phyloP scores from a whole-genome alignment of 2,329 filamentous ascomycete species.

The Chrysosporium queenslandicum region DNA sequence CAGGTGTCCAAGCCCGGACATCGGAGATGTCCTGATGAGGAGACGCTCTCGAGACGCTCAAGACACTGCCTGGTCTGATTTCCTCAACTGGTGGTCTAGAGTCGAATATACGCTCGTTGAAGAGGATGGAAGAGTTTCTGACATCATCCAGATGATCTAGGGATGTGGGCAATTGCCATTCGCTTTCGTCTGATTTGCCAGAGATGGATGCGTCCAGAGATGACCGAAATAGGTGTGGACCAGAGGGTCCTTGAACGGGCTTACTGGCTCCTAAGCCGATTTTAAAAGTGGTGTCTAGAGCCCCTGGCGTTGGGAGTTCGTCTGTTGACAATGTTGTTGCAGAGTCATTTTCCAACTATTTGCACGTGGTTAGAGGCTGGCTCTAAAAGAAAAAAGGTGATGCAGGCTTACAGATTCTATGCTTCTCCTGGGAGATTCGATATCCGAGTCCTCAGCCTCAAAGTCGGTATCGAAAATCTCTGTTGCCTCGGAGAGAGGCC shows the following conservation, averaged over 20 bases:
- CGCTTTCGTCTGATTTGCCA: slow-evolving; percentile 14
- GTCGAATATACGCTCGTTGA: slow-evolving; percentile 44
- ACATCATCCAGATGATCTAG: slow-evolving; percentile 16
- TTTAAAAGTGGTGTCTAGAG: slow-evolving; percentile 52
- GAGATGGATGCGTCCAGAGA: slow-evolving; percentile 25
- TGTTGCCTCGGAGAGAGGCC: slow-evolving; percentile 29
- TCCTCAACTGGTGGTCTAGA: slow-evolving; percentile 23
- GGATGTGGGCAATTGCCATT: slow-evolving; percentile 15
- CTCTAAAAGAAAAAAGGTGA: not conserved
- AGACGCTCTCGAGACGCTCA: slow-evolving; percentile 21
- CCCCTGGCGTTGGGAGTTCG: slow-evolving; percentile 67
- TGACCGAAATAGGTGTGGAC: slow-evolving; percentile 81
- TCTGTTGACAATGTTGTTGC: slow-evolving; percentile 82
- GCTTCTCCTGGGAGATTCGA: slow-evolving; percentile 48
- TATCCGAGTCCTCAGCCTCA: slow-evolving; percentile 37
- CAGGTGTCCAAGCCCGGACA: slow-evolving; percentile 27
- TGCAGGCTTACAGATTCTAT: slow-evolving; percentile 21
- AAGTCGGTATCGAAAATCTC: slow-evolving; percentile 31
- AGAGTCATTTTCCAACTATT: slow-evolving; percentile 45
- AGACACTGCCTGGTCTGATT: slow-evolving; percentile 11
- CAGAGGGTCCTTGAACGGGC: slow-evolving; percentile 67
- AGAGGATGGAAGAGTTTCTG: slow-evolving; percentile 6
- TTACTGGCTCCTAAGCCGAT: slow-evolving; percentile 47
- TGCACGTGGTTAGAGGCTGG: not conserved
- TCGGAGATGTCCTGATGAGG: slow-evolving; percentile 23